A percentile compares a stretch with the other conserved stretches of the same genome.
Conservation (phyloP, 2,329 filamentous ascomycete species). For the Colletotrichum abscissum region DNA sequence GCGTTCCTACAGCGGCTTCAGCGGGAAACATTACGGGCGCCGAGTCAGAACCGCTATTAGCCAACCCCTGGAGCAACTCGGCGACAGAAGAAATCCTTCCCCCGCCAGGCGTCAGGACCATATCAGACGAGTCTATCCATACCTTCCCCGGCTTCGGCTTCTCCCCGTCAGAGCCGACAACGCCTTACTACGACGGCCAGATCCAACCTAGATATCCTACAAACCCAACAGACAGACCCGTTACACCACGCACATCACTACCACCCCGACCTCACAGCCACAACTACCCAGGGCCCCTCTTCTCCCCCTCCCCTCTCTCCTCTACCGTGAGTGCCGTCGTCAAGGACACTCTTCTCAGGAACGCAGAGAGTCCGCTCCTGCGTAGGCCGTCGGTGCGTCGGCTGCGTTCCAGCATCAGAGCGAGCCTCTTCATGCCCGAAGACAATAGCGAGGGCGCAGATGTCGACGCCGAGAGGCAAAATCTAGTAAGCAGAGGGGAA, state of each 20-base stretch:
- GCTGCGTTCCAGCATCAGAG: constrained; percentile 61
- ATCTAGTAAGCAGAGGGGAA: background rate
- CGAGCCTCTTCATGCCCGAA: constrained; percentile 65
- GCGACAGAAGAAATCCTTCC: constrained; percentile 43
- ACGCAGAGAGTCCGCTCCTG: constrained; percentile 52
- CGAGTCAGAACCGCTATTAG: constrained; percentile 54
- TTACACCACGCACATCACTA: constrained; percentile 35
- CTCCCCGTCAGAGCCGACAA: constrained; percentile 45
- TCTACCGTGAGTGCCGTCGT: constrained; percentile 69
- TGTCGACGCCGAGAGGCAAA: constrained; percentile 34
- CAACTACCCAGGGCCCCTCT: constrained; percentile 60
- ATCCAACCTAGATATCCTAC: constrained; percentile 37
- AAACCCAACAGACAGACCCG: constrained; percentile 23
- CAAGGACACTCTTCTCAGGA: constrained; percentile 64
- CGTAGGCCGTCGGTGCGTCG: constrained; percentile 58
- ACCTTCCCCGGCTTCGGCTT: constrained; percentile 39
- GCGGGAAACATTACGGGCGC: constrained; percentile 46
- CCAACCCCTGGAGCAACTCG: constrained; percentile 56
- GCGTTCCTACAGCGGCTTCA: constrained; percentile 44
- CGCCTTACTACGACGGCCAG: constrained; percentile 45
- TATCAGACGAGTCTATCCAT: constrained; percentile 51
- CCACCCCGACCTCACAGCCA: constrained; percentile 46
- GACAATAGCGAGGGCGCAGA: constrained; percentile 50
- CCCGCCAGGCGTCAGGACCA: constrained; percentile 49
- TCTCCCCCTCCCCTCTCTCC: constrained; percentile 69